Base-by-base conservation (phyloP, 1,139 yeast species). In the Lipomyces yarrowii region DNA sequence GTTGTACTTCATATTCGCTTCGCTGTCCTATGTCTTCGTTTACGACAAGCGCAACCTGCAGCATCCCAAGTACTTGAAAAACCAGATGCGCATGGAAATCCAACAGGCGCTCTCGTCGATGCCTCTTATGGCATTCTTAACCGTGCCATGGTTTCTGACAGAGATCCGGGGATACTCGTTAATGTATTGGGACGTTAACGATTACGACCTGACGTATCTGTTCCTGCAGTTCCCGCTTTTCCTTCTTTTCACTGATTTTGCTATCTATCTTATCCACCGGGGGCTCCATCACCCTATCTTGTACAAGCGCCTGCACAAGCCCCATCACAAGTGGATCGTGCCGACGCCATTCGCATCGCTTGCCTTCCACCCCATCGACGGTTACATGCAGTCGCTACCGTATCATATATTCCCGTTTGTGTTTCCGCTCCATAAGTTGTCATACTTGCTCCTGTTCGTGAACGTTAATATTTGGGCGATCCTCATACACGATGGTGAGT, bases 261-360 rank as follows among this genome's bases (percentile, higher is more conserved):
- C 94, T 67, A 91, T 94, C 74, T 94, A 94, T 78, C 83, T 90
- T 76, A 89, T 92, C 73, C 99, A 94, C 80, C 87, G 98, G 76
- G 86, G 91, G 85, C 83, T 94, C 74, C 99, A 94, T 78, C 90
- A 93, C 89, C 98, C 97, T 39, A 74, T 83, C 51, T 88, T 94
- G 55, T 94, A 94, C 85, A 93, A 89, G 82, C 78, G 76, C 46
- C 81, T 94, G 71, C 99, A 94, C 82, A 94, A 94, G 81, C 98
- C 98, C n/a, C 99, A 94, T 79, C 99, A 94, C 84, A 96, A 94
- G 81, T 94, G 99, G 99, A 87, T 94, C 74, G 98, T 94, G 62
- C 94, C 98, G 71, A 93, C 99, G 3, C 99, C 99, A 48, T 94
- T 89, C 80, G 99, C 99, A 0, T 91, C 97, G 13, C 98, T 93